phyloP scores from a whole-genome alignment of 2,329 filamentous ascomycete genomes.

The Pezicula rhizophila region DNA sequence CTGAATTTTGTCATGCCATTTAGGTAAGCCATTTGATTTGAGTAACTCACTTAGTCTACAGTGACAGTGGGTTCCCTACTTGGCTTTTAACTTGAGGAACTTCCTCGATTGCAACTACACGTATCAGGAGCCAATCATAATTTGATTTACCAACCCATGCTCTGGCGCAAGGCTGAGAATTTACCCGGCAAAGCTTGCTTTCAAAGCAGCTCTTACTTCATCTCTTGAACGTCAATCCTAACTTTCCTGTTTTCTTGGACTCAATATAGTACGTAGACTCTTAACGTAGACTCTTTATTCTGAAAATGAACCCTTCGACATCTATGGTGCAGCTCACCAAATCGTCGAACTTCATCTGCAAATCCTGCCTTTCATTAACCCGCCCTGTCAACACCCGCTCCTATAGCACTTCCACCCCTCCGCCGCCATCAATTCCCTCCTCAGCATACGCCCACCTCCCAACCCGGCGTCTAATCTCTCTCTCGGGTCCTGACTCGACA shows the following conservation, averaged over 20 bases:
- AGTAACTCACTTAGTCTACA: too few species aligned
- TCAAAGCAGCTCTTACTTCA: neutral
- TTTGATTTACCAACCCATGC: too few species aligned
- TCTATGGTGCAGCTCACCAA: slow-evolving; percentile 3
- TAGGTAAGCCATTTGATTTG: too few species aligned
- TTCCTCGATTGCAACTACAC: too few species aligned
- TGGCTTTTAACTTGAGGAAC: too few species aligned
- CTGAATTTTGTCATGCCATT: too few species aligned
- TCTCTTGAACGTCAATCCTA: neutral
- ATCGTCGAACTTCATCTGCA: slow-evolving; percentile 16
- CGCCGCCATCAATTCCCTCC: slow-evolving; percentile 35
- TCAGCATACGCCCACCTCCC: slow-evolving; percentile 51
- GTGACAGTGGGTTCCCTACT: too few species aligned
- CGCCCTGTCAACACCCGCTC: neutral
- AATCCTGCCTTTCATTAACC: slow-evolving; percentile 13
- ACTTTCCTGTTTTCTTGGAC: too few species aligned
- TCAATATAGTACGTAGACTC: too few species aligned
- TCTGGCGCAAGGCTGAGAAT: slow-evolving; percentile 12
- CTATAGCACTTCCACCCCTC: slow-evolving; percentile 9
- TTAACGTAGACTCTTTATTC: neutral
- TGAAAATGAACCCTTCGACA: slow-evolving; percentile 15
- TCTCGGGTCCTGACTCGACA: slow-evolving; percentile 72
- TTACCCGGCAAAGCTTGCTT: neutral
- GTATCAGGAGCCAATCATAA: too few species aligned
- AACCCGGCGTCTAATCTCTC: slow-evolving; percentile 72